A percentile compares a stretch with the other conserved stretches of the same genome.
These are phyloP conservation scores for Thermochaetoides thermophila DNA, from an alignment of 495 filamentous ascomycete genomes.

Conservation along the genomic window DNA sequence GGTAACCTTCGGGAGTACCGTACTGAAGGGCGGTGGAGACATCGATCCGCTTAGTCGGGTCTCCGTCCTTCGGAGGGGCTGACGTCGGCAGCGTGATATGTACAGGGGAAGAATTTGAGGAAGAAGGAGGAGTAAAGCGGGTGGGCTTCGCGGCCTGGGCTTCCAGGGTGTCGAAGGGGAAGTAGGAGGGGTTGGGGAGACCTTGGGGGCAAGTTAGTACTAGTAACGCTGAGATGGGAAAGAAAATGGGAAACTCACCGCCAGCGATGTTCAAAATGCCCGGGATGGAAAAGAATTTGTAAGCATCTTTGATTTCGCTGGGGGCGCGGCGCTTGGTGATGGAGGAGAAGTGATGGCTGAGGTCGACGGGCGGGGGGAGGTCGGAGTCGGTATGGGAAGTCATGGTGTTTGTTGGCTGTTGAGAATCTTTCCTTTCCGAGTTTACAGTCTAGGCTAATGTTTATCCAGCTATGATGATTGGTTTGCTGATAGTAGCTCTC, in stretches of 20 bases:
- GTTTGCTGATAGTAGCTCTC: too few relatives aligned
- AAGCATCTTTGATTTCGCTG: constrained; percentile 61
- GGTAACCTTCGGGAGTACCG: constrained; percentile 61
- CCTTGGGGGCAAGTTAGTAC: constrained; percentile 29
- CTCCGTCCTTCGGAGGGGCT: constrained; percentile 35
- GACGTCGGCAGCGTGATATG: constrained; percentile 59
- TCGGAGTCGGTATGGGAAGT: too few relatives aligned
- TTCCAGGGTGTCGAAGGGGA: constrained; percentile 84
- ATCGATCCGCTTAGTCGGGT: constrained; percentile 56
- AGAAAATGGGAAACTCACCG: constrained; percentile 36
- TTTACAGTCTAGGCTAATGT: too few relatives aligned
- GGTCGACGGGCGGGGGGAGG: constrained; percentile 45
- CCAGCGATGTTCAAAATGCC: constrained; percentile 79
- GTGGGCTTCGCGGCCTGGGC: constrained; percentile 58
- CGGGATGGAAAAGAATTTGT: constrained; percentile 72
- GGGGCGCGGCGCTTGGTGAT: constrained; percentile 46
- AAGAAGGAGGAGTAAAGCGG: constrained; percentile 44
- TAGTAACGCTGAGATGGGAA: neutral
- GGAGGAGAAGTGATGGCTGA: constrained; percentile 64
- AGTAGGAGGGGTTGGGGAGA: constrained; percentile 64
- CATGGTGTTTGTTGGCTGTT: too few relatives aligned
- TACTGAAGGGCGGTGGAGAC: constrained; percentile 75
- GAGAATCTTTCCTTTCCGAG: too few relatives aligned
- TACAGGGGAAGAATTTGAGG: constrained; percentile 18
- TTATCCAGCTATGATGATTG: too few relatives aligned